phyloP scores from a whole-genome alignment of 1,284 basidiomycete genomes.

The Boletus smithii region DNA sequence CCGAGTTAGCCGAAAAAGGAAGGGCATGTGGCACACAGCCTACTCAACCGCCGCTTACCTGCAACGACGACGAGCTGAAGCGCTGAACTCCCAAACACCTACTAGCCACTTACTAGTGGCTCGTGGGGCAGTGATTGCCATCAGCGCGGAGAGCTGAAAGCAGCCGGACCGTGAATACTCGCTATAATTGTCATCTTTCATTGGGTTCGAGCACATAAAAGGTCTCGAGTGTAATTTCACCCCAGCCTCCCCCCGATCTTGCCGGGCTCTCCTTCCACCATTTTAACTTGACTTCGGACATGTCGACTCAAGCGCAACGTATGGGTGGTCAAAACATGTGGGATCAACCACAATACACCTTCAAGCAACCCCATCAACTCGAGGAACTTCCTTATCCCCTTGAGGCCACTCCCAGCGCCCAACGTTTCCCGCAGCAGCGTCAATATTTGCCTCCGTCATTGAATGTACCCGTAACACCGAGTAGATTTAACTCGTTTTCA shows the following conservation, averaged over 20 bases:
- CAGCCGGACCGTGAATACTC: conserved; percentile 9
- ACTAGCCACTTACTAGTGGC: not conserved
- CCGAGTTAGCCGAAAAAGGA: not conserved
- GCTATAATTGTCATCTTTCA: not conserved
- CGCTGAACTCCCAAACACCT: not conserved
- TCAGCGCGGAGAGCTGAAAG: conserved; percentile 1
- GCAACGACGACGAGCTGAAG: not conserved
- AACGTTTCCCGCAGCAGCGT: conserved; percentile 15
- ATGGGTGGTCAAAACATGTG: conserved; percentile 17
- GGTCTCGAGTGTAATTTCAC: not conserved
- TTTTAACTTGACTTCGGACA: conserved; percentile 4
- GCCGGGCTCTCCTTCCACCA: not conserved
- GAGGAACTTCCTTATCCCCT: conserved; percentile 36
- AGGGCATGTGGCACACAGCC: not conserved
- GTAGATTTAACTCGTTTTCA: conserved; percentile 17
- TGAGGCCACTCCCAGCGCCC: conserved; percentile 14
- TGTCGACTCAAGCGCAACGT: conserved; percentile 26
- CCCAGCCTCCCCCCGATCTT: not conserved
- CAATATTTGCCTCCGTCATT: conserved; percentile 8
- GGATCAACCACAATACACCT: conserved; percentile 18
- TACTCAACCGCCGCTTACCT: not conserved
- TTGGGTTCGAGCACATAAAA: conserved; percentile 2
- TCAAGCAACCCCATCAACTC: conserved; percentile 36
- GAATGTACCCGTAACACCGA: conserved; percentile 1
- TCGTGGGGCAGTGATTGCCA: not conserved